Percentiles rank a stretch among this genome's conserved stretches.
Evolutionary conservation across 805 yeast species (phyloP).

Genomic region (Pichia thaimueangensis): DNA sequence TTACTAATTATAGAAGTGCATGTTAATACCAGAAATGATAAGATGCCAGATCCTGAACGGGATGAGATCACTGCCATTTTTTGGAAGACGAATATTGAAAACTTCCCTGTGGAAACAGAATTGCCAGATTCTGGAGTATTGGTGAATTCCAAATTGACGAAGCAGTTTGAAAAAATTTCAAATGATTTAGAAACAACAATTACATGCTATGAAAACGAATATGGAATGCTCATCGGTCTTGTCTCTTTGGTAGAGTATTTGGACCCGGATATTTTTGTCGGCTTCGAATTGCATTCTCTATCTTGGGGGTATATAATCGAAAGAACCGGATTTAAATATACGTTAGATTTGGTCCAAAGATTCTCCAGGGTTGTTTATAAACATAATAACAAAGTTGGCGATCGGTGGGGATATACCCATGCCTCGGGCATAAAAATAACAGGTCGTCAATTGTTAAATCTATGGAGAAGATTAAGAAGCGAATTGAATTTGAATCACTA

Average conservation of each 20-base stretch:
- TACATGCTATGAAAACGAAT: constrained; percentile 46
- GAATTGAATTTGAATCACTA: constrained; percentile 63
- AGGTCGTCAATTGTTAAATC: constrained; percentile 79
- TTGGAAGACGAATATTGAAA: constrained; percentile 52
- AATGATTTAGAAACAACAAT: constrained; percentile 22
- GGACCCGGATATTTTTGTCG: constrained; percentile 87
- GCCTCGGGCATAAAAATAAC: constrained; percentile 61
- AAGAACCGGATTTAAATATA: constrained; percentile 41
- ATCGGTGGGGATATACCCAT: constrained; percentile 77
- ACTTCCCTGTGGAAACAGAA: constrained; percentile 29
- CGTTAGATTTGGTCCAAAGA: constrained; percentile 48
- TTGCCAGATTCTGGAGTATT: constrained; percentile 35
- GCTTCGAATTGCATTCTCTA: constrained; percentile 70
- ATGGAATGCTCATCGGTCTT: constrained; percentile 50
- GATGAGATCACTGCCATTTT: constrained; percentile 58
- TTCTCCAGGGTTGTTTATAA: constrained; percentile 53
- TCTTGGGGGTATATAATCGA: constrained; percentile 92
- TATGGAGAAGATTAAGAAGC: constrained; percentile 71
- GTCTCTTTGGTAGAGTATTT: constrained; percentile 47
- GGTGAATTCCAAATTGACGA: constrained; percentile 10
- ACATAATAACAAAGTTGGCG: constrained; percentile 49
- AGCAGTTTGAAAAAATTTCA: neutral
- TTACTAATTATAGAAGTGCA: constrained; percentile 66
- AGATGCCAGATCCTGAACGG: constrained; percentile 55
- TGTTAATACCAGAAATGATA: constrained; percentile 43